phyloP scores from a whole-genome alignment of 345 rosid species.

The Durio zibethinus region DNA sequence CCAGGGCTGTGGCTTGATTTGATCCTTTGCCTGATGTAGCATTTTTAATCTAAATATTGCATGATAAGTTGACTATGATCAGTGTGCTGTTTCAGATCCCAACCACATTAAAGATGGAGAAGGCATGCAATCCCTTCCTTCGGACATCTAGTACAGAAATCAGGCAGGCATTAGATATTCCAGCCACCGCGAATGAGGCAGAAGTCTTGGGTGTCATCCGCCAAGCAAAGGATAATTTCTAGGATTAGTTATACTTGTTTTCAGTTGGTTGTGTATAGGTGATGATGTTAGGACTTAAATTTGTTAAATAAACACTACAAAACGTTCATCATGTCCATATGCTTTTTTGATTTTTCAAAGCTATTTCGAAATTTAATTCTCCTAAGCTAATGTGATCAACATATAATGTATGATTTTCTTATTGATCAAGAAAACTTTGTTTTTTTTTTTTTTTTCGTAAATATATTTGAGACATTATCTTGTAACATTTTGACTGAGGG shows the following conservation, averaged over 20 bases:
- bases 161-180: slow-evolving; percentile 53
- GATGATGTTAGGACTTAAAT: slow-evolving; percentile 20
- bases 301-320: slow-evolving; percentile 12
- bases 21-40: background rate
- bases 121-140: slow-evolving; percentile 89
- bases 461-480: no score
- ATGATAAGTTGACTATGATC: background rate
- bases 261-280: slow-evolving; percentile 39
- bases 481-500: no score
- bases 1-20: background rate
- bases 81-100: slow-evolving; percentile 53
- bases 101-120: slow-evolving; percentile 69
- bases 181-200: slow-evolving; percentile 57
- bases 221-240: slow-evolving; percentile 75
- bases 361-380: background rate
- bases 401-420: no score
- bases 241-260: background rate
- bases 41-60: background rate
- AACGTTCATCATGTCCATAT: background rate
- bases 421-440: no score
- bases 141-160: slow-evolving; percentile 68
- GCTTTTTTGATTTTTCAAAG: background rate
- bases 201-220: slow-evolving; percentile 69
- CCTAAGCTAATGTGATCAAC: background rate
- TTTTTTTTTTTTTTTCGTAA: no score